phyloP scores from a whole-genome alignment of 2,329 filamentous ascomycete genomes.

The Thielaviopsis populi region DNA sequence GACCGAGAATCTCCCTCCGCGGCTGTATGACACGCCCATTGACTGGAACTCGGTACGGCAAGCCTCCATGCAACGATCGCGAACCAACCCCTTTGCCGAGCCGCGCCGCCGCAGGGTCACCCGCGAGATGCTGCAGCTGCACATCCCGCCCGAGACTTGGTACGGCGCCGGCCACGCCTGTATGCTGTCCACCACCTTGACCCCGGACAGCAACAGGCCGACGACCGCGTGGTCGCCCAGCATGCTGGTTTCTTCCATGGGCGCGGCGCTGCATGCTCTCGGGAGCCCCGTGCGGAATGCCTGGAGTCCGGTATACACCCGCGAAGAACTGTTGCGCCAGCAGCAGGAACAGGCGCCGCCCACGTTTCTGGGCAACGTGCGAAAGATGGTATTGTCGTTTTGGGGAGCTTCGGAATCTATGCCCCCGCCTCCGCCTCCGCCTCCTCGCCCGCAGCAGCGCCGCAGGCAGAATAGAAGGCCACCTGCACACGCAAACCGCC shows the following conservation, averaged over 20 bases:
- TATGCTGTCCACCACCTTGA: not conserved
- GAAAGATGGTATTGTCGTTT: not conserved
- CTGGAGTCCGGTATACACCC: conserved; percentile 8
- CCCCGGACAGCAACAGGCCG: not conserved
- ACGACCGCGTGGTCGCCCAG: not conserved
- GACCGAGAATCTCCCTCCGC: conserved; percentile 17
- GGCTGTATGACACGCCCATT: conserved; percentile 2
- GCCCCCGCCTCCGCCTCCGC: too few relatives aligned
- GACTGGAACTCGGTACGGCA: conserved; percentile 12
- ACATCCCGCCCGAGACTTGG: conserved; percentile 11
- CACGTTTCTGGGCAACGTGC: not conserved
- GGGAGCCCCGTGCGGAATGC: not conserved
- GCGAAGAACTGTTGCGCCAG: conserved; percentile 9
- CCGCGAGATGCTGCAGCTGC: not conserved
- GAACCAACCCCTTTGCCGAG: conserved; percentile 9
- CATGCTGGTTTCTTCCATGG: not conserved
- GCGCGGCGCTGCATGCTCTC: not conserved
- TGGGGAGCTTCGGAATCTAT: not conserved
- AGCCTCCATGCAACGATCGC: conserved; percentile 6
- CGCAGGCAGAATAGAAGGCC: not conserved
- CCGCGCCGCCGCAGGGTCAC: not conserved
- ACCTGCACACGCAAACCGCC: not conserved
- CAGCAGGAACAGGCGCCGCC: conserved; percentile 7
- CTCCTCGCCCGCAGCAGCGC: not conserved
- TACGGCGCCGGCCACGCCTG: conserved; percentile 3